These are phyloP conservation scores for Boletus vermiculosoides DNA, from an alignment of 768 basidiomycete genomes.

Conservation along the genomic window DNA sequence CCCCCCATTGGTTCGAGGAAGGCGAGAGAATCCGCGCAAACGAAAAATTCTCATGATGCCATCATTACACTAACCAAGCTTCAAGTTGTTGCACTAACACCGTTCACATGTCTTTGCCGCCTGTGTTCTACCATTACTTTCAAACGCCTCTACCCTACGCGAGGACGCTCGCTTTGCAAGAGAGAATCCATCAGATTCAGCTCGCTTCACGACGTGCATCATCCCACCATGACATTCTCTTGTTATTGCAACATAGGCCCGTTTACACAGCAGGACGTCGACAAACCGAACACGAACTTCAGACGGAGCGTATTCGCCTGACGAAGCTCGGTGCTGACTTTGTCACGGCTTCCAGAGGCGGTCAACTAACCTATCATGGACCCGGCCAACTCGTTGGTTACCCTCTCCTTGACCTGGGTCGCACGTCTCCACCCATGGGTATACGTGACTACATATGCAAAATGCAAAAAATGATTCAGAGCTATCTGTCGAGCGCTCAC, in stretches of 20 bases:
- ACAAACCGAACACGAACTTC: slow-evolving; percentile 61
- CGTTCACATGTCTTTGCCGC: slow-evolving; percentile 44
- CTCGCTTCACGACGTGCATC: slow-evolving; percentile 50
- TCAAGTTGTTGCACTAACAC: not conserved
- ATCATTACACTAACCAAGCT: not conserved
- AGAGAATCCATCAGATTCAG: slow-evolving; percentile 67
- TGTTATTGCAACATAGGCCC: slow-evolving; percentile 87
- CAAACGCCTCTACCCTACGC: slow-evolving; percentile 74
- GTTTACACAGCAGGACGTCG: slow-evolving; percentile 95
- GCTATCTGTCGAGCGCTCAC: slow-evolving; percentile 59
- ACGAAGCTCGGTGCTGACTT: slow-evolving; percentile 84
- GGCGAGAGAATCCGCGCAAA: not conserved
- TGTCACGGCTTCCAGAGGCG: slow-evolving; percentile 77
- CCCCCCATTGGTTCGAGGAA: not conserved
- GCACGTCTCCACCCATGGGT: slow-evolving; percentile 66
- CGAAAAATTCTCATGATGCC: not conserved
- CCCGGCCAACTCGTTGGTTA: slow-evolving; percentile 98
- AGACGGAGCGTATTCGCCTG: slow-evolving; percentile 63
- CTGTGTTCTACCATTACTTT: slow-evolving; percentile 79
- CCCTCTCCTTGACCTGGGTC: slow-evolving; percentile 86
- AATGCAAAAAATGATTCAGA: slow-evolving; percentile 70
- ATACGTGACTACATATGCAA: slow-evolving; percentile 83
- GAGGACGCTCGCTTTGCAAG: slow-evolving; percentile 66
- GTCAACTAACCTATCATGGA: slow-evolving; percentile 95
- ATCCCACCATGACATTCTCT: slow-evolving; percentile 57